phyloP scores from a whole-genome alignment of 805 yeast genomes.

The Ogataea naganishii region DNA sequence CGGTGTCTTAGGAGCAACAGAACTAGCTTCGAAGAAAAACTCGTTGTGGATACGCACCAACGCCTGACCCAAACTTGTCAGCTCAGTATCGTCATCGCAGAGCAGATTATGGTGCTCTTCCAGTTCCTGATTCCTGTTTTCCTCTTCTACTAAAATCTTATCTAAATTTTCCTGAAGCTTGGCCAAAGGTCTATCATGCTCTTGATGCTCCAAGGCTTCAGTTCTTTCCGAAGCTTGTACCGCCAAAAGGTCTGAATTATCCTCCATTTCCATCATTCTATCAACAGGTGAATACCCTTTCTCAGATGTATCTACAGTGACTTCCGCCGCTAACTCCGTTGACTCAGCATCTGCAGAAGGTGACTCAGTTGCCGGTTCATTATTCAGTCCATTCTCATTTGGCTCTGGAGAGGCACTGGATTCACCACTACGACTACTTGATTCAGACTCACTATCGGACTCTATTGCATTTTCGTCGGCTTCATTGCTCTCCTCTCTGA shows the following conservation, averaged over 20 bases:
- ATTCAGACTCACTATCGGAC: slow-evolving; percentile 14
- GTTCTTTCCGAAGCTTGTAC: slow-evolving; percentile 57
- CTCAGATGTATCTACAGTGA: slow-evolving; percentile 13
- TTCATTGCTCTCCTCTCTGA: slow-evolving; percentile 4
- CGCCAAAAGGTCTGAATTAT: slow-evolving; percentile 36
- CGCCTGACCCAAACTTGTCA: slow-evolving; percentile 52
- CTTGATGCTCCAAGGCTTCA: slow-evolving; percentile 69
- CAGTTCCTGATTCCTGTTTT: slow-evolving; percentile 13
- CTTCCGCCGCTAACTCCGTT: slow-evolving; percentile 11
- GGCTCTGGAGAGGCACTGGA: too few relatives aligned
- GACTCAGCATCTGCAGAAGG: slow-evolving; percentile 23
- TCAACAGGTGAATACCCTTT: slow-evolving; percentile 36
- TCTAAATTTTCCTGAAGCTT: slow-evolving; percentile 71
- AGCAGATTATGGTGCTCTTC: slow-evolving; percentile 40
- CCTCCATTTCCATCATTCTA: slow-evolving; percentile 37
- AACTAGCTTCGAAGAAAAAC: slow-evolving; percentile 44
- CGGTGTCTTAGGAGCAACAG: slow-evolving; percentile 27
- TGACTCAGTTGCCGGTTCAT: slow-evolving; percentile 2
- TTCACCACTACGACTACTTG: too few relatives aligned
- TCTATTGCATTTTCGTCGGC: slow-evolving; percentile 8
- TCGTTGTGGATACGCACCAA: slow-evolving; percentile 55
- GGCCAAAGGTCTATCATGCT: slow-evolving; percentile 77
- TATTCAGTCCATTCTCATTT: slow-evolving; percentile 6
- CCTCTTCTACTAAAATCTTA: slow-evolving; percentile 29
- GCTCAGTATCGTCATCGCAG: slow-evolving; percentile 76